phyloP scores from a whole-genome alignment of 345 rosid genomes.

The Erysimum cheiranthoides region DNA sequence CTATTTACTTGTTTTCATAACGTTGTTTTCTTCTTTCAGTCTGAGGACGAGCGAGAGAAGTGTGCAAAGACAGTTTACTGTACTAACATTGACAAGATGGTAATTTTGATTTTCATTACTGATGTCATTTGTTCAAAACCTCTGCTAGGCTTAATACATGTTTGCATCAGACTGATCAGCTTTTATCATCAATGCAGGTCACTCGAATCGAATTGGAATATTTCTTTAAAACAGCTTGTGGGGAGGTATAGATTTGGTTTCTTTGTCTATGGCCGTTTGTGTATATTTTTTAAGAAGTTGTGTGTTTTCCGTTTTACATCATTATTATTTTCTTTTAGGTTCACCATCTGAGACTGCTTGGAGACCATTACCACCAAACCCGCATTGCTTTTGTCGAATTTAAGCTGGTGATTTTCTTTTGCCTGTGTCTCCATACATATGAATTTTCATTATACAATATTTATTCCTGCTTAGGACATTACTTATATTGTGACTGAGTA shows the following conservation, averaged over 20 bases:
- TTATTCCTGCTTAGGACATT: background rate
- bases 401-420: conserved; percentile 52
- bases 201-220: conserved; percentile 71
- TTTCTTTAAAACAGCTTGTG: conserved; percentile 82
- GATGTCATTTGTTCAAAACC: background rate
- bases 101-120: conserved; percentile 35
- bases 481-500: too few species aligned
- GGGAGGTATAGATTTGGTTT: conserved; percentile 66
- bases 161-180: conserved; percentile 13
- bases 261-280: background rate
- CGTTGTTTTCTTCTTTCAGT: conserved; percentile 50
- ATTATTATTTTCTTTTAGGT: conserved; percentile 50
- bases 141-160: background rate
- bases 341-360: conserved; percentile 75
- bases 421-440: background rate
- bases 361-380: conserved; percentile 78
- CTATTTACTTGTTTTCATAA: background rate
- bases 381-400: conserved; percentile 94
- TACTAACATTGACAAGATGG: conserved; percentile 91
- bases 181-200: conserved; percentile 51
- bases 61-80: conserved; percentile 91
- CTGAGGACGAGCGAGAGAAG: conserved; percentile 88
- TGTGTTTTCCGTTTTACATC: background rate
- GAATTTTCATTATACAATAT: background rate
- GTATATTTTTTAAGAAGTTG: background rate